These are phyloP conservation scores for Calendula officinalis DNA, from an alignment of 129 eudicot genomes.

Conservation along the genomic window DNA sequence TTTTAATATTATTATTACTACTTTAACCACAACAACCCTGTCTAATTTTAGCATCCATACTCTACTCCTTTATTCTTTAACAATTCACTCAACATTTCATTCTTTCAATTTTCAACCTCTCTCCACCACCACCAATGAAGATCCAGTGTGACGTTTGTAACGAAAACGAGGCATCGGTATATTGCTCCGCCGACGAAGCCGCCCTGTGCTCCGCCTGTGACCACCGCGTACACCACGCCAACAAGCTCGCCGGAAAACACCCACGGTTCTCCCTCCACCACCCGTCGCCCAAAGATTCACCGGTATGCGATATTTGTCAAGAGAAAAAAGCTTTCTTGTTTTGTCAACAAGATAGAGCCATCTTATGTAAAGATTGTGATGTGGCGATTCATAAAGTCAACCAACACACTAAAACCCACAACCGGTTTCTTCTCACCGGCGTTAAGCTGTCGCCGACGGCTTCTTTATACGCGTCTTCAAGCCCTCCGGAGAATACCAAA, in stretches of 20 bases:
- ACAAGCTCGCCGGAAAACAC: conserved; percentile 93
- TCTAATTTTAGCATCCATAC: conserved; percentile 18
- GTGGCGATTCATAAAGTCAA: conserved; percentile 65
- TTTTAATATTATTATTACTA: conserved; percentile 10
- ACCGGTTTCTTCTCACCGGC: conserved; percentile 73
- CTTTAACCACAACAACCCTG: conserved; percentile 19
- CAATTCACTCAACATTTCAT: conserved; percentile 6
- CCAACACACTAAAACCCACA: conserved; percentile 57
- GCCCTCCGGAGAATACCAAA: conserved; percentile 21
- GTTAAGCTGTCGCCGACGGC: conserved; percentile 57
- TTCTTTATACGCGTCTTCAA: conserved; percentile 28
- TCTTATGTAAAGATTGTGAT: conserved; percentile 73
- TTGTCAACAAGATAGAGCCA: conserved; percentile 79
- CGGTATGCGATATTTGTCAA: conserved; percentile 73
- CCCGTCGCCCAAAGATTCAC: conserved; percentile 51
- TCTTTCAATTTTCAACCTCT: not conserved
- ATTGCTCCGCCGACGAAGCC: conserved; percentile 82
- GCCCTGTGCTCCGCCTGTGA: conserved; percentile 81
- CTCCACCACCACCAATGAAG: conserved; percentile 47
- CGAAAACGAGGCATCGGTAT: conserved; percentile 60
- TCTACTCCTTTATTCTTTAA: too few species aligned
- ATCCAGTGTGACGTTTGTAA: conserved; percentile 89
- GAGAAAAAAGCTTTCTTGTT: conserved; percentile 68
- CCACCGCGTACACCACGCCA: conserved; percentile 92
- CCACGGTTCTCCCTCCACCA: conserved; percentile 76